These are phyloP conservation scores for Fusarium hainanense DNA, from an alignment of 2,329 filamentous ascomycete species.

Conservation along the genomic window DNA sequence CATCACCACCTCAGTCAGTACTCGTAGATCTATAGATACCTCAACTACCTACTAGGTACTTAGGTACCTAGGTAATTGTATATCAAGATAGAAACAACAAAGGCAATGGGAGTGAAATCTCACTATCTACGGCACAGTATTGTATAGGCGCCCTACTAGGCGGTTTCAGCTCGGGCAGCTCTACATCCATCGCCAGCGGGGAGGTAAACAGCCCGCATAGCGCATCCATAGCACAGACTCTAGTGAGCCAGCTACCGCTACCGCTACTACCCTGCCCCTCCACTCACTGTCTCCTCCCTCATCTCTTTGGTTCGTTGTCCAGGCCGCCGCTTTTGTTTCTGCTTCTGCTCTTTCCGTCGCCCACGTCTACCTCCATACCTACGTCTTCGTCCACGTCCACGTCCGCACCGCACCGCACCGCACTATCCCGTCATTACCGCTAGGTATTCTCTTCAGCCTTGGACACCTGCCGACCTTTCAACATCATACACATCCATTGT, in stretches of 20 bases:
- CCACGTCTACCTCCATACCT: not conserved
- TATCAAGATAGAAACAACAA: not conserved
- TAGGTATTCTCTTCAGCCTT: slow-evolving; percentile 35
- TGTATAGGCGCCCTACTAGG: not conserved
- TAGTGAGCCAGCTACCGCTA: not conserved
- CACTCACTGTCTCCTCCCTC: slow-evolving; percentile 37
- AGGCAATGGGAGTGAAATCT: not conserved
- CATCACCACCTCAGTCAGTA: not conserved
- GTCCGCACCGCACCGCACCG: slow-evolving; percentile 11
- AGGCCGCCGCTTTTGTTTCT: slow-evolving; percentile 26
- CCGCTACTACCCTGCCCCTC: slow-evolving; percentile 10
- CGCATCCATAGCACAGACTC: slow-evolving; percentile 33
- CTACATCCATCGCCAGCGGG: not conserved
- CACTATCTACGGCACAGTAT: not conserved
- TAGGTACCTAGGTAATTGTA: not conserved
- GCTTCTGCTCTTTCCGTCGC: slow-evolving; percentile 6
- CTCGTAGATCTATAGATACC: not conserved
- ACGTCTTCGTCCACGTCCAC: slow-evolving; percentile 25
- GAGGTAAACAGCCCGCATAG: slow-evolving; percentile 6
- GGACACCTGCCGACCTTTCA: slow-evolving; percentile 33
- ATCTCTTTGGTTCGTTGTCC: slow-evolving; percentile 36
- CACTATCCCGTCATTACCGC: slow-evolving; percentile 15
- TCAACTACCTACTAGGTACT: not conserved
- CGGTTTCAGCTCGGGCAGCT: slow-evolving; percentile 8
- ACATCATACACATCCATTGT: slow-evolving; percentile 29